Evolutionary conservation across 75 land plant genomes (phyloP), one percentile per base, ranked within the genome.

Genomic region (Picea glauca): DNA sequence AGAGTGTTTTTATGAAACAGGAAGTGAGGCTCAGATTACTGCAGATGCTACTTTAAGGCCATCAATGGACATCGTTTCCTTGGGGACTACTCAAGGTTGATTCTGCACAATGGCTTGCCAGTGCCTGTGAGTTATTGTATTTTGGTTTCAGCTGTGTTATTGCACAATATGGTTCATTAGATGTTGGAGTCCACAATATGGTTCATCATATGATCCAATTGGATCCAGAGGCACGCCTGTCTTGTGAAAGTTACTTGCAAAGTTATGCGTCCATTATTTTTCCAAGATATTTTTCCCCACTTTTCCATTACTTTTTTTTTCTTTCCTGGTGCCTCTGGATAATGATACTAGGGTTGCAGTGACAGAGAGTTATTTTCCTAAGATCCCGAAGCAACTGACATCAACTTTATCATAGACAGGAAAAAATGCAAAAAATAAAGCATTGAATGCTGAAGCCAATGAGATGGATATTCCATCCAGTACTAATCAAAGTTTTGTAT

Each of bases 151-250:
- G 99, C 75, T 97, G 99, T 89, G 99, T 98, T 67, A 89, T 98
- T 79, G 99, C 96, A 59, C 96, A 93, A 66, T 95, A 93, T 86
- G 99, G 95, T 81, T 98, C 99, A 79, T 90, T 86, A 63, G 99
- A 98, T 91, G 68, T 78, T 74, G 98, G 91, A 73, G 85, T 98
- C 23, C 92, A 92, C 62, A 87, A 85, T 58, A 95, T 98, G 96
- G 93, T 98, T 76, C 86, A 89, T 76, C 98, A 98, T 78, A 98
- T 98, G 99, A 95, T 98, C 75, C 96, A 98, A 78, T 65, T 98
- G 78, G 88, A 89, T 74, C 98, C 98, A 60, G 93, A 90, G 61
- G 77, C 84, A 64, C 84, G 99, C n/a, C 83, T 90, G 3, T 90
- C 99, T 72, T 88, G 94, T 82, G 98, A 91, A 50, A 87, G 88